Base-by-base conservation (phyloP, 176 grass and related monocot species). In the Triticum turgidum region DNA sequence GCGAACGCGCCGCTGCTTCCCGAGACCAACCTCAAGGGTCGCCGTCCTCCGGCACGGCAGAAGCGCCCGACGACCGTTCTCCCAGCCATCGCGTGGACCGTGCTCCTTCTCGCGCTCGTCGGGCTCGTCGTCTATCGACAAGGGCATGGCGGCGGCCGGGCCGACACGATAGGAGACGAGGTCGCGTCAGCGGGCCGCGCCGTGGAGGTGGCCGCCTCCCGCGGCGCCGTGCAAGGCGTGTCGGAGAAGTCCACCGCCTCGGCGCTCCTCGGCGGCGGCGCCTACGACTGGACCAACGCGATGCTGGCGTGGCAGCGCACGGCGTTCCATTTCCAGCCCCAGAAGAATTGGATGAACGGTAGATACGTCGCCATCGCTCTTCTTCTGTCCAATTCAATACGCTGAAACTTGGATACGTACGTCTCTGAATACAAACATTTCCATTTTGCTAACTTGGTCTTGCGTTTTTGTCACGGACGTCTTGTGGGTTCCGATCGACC, bases 291-390 rank as follows among this genome's bases (percentile, higher is more conserved):
- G 95, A 97, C 95, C 18, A 93, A 94, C 82, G 47, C 51, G 84
- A 97, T 97, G 95, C 89, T 97, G 61, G 27, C 86, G 69, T 97
- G 95, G 95, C 95, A 97, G 83, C 92, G 92, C 85, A 93, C 95
- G 77, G 88, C 74, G 69, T 94, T 88, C 91, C 95, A 97, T 77
- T 94, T 97, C 90, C 95, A 94, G 78, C 92, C 95, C 21, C 65
- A 77, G 20, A 91, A 90, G 76, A 97, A 97, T 51, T 97, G 95
- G 95, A 97, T 97, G 95, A 97, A 97, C 69, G 95, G 95, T 97
- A 52, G 56, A 84, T 88, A 44, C 79, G 67, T 86, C 65, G 51
- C 82, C 86, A 62, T 81, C 69, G 0, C 35, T 1, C 5, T 41
- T 39, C 63, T 56, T 24, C 7, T 9, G 22, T 73, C 79, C 65